Evolutionary conservation across 2,329 filamentous ascomycete species (phyloP).

Genomic region (Phaeosphaeriaceae sp.): DNA sequence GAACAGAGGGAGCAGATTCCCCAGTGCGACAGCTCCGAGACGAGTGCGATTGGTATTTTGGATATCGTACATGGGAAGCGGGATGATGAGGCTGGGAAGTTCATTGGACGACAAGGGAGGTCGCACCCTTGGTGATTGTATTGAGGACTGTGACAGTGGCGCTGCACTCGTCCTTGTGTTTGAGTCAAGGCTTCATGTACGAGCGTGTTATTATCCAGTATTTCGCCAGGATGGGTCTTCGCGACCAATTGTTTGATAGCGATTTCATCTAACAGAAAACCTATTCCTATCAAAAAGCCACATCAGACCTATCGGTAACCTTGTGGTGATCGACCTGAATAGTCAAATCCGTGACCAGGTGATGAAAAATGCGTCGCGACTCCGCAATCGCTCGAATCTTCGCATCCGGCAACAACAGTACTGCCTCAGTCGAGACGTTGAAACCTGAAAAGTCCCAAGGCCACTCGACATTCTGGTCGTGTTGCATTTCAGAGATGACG

Average conservation of each 20-base stretch:
- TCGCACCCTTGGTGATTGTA: neutral
- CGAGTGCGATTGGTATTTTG: conserved; percentile 39
- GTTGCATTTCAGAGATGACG: neutral
- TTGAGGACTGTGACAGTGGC: neutral
- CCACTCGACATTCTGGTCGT: neutral
- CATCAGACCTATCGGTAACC: neutral
- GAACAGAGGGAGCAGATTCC: conserved; percentile 23
- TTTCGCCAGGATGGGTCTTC: too few relatives aligned
- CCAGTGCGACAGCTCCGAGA: conserved; percentile 36
- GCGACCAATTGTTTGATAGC: too few relatives aligned
- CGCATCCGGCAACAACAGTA: neutral
- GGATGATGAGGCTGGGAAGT: conserved; percentile 35
- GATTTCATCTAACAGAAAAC: too few relatives aligned
- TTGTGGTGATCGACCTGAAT: neutral
- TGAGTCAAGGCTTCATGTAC: too few relatives aligned
- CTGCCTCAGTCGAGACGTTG: neutral
- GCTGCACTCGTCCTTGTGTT: too few relatives aligned
- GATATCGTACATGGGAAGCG: conserved; percentile 41
- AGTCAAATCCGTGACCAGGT: neutral
- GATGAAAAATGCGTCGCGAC: neutral
- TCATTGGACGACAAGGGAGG: conserved; percentile 14
- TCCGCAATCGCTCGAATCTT: neutral
- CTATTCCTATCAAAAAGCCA: too few relatives aligned
- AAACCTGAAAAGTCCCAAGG: neutral
- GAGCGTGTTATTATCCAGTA: too few relatives aligned